Evolutionary conservation across 75 land plant species (phyloP), one percentile per base, ranked within the genome.

Genomic region (Selaginella tamariscina): DNA sequence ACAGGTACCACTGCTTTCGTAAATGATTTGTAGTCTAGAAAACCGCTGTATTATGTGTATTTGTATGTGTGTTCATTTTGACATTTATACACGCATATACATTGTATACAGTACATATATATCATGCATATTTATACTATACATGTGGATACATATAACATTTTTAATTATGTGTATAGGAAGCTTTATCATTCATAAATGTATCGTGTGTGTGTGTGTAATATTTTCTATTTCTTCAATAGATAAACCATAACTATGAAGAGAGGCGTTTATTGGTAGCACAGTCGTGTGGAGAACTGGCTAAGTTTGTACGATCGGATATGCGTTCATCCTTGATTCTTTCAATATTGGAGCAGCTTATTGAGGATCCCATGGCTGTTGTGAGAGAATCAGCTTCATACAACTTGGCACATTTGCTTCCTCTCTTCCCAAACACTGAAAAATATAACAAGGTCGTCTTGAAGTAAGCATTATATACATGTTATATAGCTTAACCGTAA

Each of bases 381-480:
- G 98, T 93, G 24, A 82, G 95, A 28, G 96, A 93, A 72, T 87
- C 98, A 76, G 98, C 98, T 72, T 86, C 89, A 66, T 87, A 80
- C 68, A 93, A 93, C 69, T 73, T 93, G 71, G 91, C 96, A 27
- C 22, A 84, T 70, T 83, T 93, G 75, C 83, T 89, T 65, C 97
- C 97, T 56, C 89, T 84, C 71, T 89, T 93, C 72, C 85, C 96
- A 30, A 82, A 84, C 80, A 56, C 72, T 74, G 98, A 93, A 74
- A 93, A 93, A 81, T 93, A 89, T 93, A 86, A 82, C 89, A 93
- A 93, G 98, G 98, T 93, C 89, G 88, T 92, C 87, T 39, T 15
- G 49, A 39, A 5, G 49, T 39, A 15, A 39, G 49, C 49, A 39
- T 5, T 39, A 5, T 39, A 5, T 5, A 5, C 49, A 15, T 39